Evolutionary conservation across 129 eudicot genomes (phyloP), one percentile per base, ranked within the genome.

Genomic region (Escallonia herrerae): DNA sequence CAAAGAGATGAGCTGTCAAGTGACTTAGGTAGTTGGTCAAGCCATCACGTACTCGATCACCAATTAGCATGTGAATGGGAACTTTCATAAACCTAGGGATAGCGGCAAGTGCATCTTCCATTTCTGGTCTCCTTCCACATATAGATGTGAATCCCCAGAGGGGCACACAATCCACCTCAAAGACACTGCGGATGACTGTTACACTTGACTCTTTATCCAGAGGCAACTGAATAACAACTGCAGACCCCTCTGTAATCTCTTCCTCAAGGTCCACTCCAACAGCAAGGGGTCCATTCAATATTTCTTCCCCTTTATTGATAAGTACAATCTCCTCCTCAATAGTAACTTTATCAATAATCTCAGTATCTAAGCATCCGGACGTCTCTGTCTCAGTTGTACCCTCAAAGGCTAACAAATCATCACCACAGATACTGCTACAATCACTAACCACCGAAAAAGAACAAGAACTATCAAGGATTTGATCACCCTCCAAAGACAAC

Each of bases 81-180:
- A 84, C 64, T 67, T 80, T 82, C 71, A 85, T 44, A 58, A 89
- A 83, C 69, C 85, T 82, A 15, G 96, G 96, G 56, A 89, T 75
- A 13, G 81, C 74, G 2, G 96, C 81, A 62, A 85, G 72, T 2
- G 94, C 89, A 58, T 89, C 96, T 74, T 89, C 96, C 96, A 89
- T 89, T 49, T 89, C 94, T 0, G 87, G 82, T 46, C 94, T 76
- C 87, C 93, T 78, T 63, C 93, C 96, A 68, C 87, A 80, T 6
- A 89, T 55, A 40, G 96, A 89, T 2, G 83, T 74, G 49, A 73
- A 65, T 39, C 96, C 96, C 96, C 96, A 89, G n/a, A 88, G 77
- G 12, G 96, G 87, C 43, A 84, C 81, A 70, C 68, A 84, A 66
- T 88, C 91, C 62, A 84, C 81, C 80, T 84, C 91, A 67, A 85